A percentile compares a stretch with the other conserved stretches of the same genome.
Conservation (phyloP, 2,329 filamentous ascomycete species). For the Trichophyton benhamiae region DNA sequence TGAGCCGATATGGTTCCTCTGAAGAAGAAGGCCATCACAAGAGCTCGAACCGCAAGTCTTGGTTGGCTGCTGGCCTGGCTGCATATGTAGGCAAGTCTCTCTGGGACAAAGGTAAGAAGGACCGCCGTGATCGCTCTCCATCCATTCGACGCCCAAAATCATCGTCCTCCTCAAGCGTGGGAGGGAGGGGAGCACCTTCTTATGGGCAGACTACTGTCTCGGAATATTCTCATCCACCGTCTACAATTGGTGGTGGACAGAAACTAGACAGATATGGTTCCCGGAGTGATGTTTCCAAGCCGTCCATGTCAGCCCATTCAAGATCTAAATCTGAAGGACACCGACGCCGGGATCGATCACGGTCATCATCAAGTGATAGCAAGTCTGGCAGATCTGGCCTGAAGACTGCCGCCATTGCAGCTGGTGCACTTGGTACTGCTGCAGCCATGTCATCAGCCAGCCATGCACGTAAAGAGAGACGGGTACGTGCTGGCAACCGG, state of each 20-base stretch:
- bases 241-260: neutral
- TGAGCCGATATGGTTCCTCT: slow-evolving; percentile 45
- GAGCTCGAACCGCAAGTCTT: slow-evolving; percentile 36
- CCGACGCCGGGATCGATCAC: neutral
- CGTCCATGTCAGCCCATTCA: slow-evolving; percentile 19
- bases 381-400: neutral
- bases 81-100: slow-evolving; percentile 45
- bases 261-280: neutral
- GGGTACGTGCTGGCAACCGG: slow-evolving; percentile 16
- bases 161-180: neutral
- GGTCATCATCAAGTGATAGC: neutral
- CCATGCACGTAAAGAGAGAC: slow-evolving; percentile 8
- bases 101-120: slow-evolving; percentile 26
- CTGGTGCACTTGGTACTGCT: slow-evolving; percentile 26
- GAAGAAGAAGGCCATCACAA: slow-evolving; percentile 38
- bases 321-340: slow-evolving; percentile 4
- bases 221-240: neutral
- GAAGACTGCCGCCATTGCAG: slow-evolving; percentile 24
- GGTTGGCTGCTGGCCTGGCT: slow-evolving; percentile 43
- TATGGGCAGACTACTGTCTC: neutral
- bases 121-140: slow-evolving; percentile 16
- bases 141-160: slow-evolving; percentile 33
- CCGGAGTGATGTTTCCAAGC: slow-evolving; percentile 22
- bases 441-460: slow-evolving; percentile 17
- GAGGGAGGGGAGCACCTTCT: neutral